Evolutionary conservation across 306 rosid species (phyloP).

Genomic region (Hippophae rhamnoides): DNA sequence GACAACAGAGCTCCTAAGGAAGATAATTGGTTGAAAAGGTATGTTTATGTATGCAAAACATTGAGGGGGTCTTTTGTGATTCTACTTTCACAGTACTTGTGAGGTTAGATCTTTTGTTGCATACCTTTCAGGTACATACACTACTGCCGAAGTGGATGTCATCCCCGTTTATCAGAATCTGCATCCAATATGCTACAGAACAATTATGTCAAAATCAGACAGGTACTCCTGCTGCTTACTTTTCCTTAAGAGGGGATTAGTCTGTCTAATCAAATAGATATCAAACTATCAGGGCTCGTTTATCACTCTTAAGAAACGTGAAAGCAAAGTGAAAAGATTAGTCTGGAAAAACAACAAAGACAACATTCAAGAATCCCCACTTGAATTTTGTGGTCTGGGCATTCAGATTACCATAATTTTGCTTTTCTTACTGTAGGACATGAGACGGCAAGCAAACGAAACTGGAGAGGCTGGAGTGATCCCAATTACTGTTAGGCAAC

Average conservation of each 20-base stretch:
- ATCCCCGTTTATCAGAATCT: constrained; percentile 78
- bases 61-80: constrained; percentile 5
- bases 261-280: background rate
- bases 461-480: constrained; percentile 84
- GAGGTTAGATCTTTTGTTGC: constrained; percentile 18
- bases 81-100: constrained; percentile 13
- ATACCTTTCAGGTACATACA: constrained; percentile 64
- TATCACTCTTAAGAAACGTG: constrained; percentile 5
- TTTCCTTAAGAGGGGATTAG: background rate
- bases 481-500: constrained; percentile 93
- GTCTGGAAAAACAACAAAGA: constrained; percentile 1
- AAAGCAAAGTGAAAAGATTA: background rate
- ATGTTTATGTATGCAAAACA: constrained; percentile 7
- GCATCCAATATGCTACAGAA: constrained; percentile 63
- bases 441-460: constrained; percentile 95
- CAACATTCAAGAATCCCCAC: background rate
- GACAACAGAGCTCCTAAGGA: constrained; percentile 55
- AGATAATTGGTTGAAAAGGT: constrained; percentile 97
- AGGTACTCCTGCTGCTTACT: constrained; percentile 43
- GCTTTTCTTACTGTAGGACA: constrained; percentile 45
- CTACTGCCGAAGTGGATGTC: constrained; percentile 68
- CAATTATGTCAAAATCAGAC: constrained; percentile 88
- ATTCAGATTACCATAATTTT: constrained; percentile 3
- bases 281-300: background rate
- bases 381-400: constrained; percentile 4